These are phyloP conservation scores for Globisporangium apiculatum DNA, from an alignment of 352 stramenopile genomes.

Conservation along the genomic window DNA sequence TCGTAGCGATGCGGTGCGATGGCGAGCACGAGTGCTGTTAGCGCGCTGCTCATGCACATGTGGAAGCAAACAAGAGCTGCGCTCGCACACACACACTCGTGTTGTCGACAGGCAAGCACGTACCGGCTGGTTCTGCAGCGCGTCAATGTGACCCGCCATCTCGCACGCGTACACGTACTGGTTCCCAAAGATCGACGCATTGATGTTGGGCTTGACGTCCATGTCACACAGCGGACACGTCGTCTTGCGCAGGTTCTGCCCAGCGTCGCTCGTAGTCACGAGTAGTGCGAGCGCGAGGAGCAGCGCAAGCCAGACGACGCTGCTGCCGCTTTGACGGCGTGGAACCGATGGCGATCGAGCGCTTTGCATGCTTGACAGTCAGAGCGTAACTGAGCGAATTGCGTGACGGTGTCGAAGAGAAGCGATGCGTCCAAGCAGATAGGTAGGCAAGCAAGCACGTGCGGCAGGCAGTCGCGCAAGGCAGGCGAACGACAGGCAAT, in stretches of 20 bases:
- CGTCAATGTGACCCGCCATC: constrained; percentile 78
- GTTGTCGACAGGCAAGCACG: constrained; percentile 2
- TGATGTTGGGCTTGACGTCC: constrained; percentile 37
- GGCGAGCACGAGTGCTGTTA: no score
- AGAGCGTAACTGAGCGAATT: neutral
- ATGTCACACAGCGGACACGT: constrained; percentile 34
- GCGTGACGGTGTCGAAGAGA: neutral
- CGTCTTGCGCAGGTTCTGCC: constrained; percentile 49
- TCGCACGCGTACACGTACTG: constrained; percentile 78
- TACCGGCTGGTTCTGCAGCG: constrained; percentile 71
- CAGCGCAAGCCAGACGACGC: constrained; percentile 6
- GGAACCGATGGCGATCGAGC: no score
- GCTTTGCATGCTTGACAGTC: neutral
- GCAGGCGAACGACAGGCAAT: no score
- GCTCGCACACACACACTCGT: neutral
- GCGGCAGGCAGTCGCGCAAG: neutral
- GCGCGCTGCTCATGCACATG: neutral
- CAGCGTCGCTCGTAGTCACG: constrained; percentile 16
- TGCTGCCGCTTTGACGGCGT: neutral
- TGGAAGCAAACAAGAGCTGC: neutral
- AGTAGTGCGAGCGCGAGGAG: constrained; percentile 22
- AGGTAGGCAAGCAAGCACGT: neutral
- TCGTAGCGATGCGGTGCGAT: no score
- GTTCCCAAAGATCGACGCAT: constrained; percentile 58
- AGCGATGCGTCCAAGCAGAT: no score